These are phyloP conservation scores for rapeseed (Brassica napus) DNA, from an alignment of 345 rosid genomes.

Conservation along the genomic window Da-Ae NC_063442.1:38279001-38279500, in stretches of 20 bases:
- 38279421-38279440: conserved; percentile 86
- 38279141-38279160: conserved; percentile 2
- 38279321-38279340: conserved; percentile 91
- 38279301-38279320: conserved; percentile 84
- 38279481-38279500: conserved; percentile 72
- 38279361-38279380: conserved; percentile 85
- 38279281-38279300: conserved; percentile 83
- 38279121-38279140: conserved; percentile 24
- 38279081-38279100: conserved; percentile 31
- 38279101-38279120: conserved; percentile 24
- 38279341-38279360: conserved; percentile 92
- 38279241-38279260: conserved; percentile 84
- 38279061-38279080: conserved; percentile 29
- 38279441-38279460: conserved; percentile 76
- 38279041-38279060: conserved; percentile 45
- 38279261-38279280: conserved; percentile 88
- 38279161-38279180: conserved; percentile 10
- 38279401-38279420: conserved; percentile 76
- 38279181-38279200: conserved; percentile 5
- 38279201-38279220: conserved; percentile 59
- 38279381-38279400: conserved; percentile 88
- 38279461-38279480: conserved; percentile 87
- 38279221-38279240: conserved; percentile 89
- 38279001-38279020: conserved; percentile 55
- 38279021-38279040: conserved; percentile 60